A percentile compares a stretch with the other conserved stretches of the same genome.
phyloP scores from a whole-genome alignment of 208 protist species.

The Angomonas deanei region DNA sequence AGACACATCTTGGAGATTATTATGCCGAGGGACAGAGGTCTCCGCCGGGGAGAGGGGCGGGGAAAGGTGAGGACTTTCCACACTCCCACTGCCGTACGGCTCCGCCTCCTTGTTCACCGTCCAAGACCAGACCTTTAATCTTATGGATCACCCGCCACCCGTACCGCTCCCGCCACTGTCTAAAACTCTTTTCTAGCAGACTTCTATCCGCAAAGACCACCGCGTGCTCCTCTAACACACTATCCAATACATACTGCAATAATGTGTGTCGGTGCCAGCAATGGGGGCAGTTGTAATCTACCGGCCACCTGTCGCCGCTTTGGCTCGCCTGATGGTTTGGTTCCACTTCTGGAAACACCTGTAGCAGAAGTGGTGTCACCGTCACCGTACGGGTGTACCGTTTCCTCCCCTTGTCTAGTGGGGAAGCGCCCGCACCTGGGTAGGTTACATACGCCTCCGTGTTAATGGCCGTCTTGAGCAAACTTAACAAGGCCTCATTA shows the following conservation, averaged over 20 bases:
- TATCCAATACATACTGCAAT: conserved; percentile 29
- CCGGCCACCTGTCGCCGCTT: background rate
- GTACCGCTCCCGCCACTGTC: conserved; percentile 42
- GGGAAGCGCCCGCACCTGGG: background rate
- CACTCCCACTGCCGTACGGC: too few relatives aligned
- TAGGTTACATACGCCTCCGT: background rate
- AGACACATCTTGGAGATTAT: background rate
- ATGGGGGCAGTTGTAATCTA: conserved; percentile 37
- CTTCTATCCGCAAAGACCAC: conserved; percentile 15
- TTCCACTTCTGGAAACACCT: conserved; percentile 27
- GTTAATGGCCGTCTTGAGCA: background rate
- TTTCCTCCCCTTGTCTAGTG: background rate
- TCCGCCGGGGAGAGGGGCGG: background rate
- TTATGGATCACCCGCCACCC: conserved; percentile 36
- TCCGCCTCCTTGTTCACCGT: too few relatives aligned
- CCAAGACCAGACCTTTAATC: background rate
- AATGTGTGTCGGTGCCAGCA: conserved; percentile 53
- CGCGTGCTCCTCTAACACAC: conserved; percentile 34
- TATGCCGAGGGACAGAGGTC: background rate
- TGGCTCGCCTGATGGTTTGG: background rate
- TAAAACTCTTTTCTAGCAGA: conserved; percentile 17
- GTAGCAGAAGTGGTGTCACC: conserved; percentile 8
- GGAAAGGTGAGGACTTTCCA: too few relatives aligned
- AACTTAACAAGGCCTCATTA: background rate
- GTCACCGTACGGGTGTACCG: background rate